Evolutionary conservation across 768 basidiomycete species (phyloP).

Genomic region (Suillus weaverae): DNA sequence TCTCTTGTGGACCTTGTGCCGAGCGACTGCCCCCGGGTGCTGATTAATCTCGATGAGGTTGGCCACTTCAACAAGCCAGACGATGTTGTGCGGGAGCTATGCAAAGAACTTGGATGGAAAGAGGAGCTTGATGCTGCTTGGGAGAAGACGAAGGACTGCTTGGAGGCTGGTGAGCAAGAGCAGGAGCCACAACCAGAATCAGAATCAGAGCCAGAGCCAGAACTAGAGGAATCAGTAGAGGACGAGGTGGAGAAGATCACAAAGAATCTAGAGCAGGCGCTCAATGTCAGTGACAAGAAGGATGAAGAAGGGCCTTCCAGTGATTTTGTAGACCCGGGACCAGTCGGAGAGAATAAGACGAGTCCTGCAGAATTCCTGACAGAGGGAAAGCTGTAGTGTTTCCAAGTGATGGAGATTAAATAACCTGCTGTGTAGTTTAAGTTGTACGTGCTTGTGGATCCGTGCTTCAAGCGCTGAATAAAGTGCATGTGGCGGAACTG

Average conservation of each 20-base stretch:
- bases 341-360: background rate
- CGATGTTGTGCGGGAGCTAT: conserved; percentile 61
- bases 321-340: background rate
- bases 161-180: conserved; percentile 19
- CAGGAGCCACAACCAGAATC: too few relatives aligned
- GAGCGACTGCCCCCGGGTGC: conserved; percentile 68
- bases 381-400: conserved; percentile 12
- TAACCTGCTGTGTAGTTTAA: background rate
- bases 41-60: conserved; percentile 85
- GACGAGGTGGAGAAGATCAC: conserved; percentile 30
- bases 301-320: conserved; percentile 1
- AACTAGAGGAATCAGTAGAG: conserved; percentile 10
- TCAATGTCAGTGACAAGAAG: conserved; percentile 10
- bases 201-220: conserved; percentile 11
- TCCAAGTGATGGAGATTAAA: background rate
- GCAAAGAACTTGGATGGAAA: conserved; percentile 72
- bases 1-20: conserved; percentile 62
- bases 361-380: conserved; percentile 1
- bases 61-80: conserved; percentile 61
- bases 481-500: background rate
- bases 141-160: conserved; percentile 46
- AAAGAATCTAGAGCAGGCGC: conserved; percentile 22
- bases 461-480: background rate
- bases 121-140: conserved; percentile 57
- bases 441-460: background rate